These are phyloP conservation scores for Phytopythium boreale DNA, from an alignment of 352 stramenopile species.

Conservation along the genomic window DNA sequence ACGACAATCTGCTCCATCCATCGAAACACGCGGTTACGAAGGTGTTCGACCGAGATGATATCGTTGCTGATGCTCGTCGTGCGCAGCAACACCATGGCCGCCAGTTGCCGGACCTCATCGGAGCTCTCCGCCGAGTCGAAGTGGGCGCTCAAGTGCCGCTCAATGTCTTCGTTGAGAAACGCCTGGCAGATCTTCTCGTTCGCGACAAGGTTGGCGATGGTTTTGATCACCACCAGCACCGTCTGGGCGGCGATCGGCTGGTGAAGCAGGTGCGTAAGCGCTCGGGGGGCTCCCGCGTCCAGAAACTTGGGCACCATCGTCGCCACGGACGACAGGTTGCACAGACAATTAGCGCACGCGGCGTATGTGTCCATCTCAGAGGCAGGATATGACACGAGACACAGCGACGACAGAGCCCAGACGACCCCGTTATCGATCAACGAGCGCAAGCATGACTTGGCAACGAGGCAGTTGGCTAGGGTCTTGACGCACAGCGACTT, in stretches of 20 bases:
- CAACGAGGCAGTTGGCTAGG: slow-evolving; percentile 71
- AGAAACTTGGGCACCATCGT: slow-evolving; percentile 65
- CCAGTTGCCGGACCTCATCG: slow-evolving; percentile 56
- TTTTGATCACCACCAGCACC: slow-evolving; percentile 58
- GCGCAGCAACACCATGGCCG: slow-evolving; percentile 66
- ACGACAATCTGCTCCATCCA: slow-evolving; percentile 83
- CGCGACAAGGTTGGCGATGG: slow-evolving; percentile 72
- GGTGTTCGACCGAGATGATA: slow-evolving; percentile 56
- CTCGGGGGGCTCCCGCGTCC: slow-evolving; percentile 58
- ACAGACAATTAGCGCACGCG: slow-evolving; percentile 70
- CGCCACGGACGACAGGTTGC: slow-evolving; percentile 60
- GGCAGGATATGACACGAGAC: slow-evolving; percentile 49
- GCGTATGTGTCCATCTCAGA: slow-evolving; percentile 23
- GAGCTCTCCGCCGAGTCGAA: slow-evolving; percentile 43
- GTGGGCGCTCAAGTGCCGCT: slow-evolving; percentile 53
- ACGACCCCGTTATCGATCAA: slow-evolving; percentile 75
- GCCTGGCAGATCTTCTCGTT: slow-evolving; percentile 75
- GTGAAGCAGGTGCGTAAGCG: slow-evolving; percentile 59
- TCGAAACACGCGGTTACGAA: slow-evolving; percentile 58
- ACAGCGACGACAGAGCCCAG: slow-evolving; percentile 71
- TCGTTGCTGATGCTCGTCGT: slow-evolving; percentile 73
- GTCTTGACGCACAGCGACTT: slow-evolving; percentile 74
- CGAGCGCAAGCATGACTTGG: slow-evolving; percentile 57
- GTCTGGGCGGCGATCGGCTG: slow-evolving; percentile 34
- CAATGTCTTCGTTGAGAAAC: slow-evolving; percentile 70